Base-by-base conservation (phyloP, 108 stramenopile species). In the Epipyxis sp. region DNA sequence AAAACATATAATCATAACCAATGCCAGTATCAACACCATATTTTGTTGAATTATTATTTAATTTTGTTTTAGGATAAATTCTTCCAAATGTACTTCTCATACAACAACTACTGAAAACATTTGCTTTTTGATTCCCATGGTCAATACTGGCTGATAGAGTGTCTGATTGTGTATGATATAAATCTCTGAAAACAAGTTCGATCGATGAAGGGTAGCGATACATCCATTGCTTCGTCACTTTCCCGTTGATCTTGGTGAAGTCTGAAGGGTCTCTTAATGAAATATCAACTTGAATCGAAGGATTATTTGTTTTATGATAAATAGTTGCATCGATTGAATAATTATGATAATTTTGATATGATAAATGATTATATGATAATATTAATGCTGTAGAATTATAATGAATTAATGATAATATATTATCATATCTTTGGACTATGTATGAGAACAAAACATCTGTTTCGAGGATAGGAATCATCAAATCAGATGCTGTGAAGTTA, bases 371-470 rank as follows among this genome's bases (percentile, higher is more conserved):
- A 37, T 6, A 13, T 27, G 10, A 10, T 6, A 74, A 16, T 29
- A 74, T 10, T 29, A 74, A 13, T 3, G 71, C 37, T 10, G 41
- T 37, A 39, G 29, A 29, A 25, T 37, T 37, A 13, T 29, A 27
- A 37, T 74, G 71, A 13, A 54, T 34, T 16, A 74, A 16, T 10
- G 6, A 27, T 10, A 6, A 37, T 37, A 57, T 57, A 37, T 13
- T 42, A 42, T 74, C 71, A 32, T 74, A 37, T 27, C 6, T 42
- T 29, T 46, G 25, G 34, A 74, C 34, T 10, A 34, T 6, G 25
- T 74, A 74, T 10, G 6, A 10, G 50, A 74, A 74, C 6, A 37
- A 32, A 3, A 74, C 71, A 32, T 74, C 71, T 39, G 71, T 74
- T 13, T 27, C 35, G 27, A 20, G 20, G 27, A 74, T 10, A 32